Conservation (phyloP, 2,329 filamentous ascomycete genomes). For the Talaromyces sp. region DNA sequence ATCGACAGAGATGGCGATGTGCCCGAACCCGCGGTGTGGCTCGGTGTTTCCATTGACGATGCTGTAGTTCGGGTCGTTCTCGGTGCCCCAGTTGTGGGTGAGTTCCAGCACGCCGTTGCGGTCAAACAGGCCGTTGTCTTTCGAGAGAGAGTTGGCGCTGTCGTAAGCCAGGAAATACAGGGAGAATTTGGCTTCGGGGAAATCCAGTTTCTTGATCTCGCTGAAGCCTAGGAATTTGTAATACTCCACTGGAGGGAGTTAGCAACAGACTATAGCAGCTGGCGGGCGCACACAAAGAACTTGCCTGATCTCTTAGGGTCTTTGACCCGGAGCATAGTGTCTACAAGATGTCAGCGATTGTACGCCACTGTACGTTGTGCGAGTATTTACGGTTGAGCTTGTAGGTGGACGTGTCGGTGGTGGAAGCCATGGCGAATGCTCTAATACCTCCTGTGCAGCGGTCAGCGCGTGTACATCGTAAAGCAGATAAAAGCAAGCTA, state of each 20-base stretch:
- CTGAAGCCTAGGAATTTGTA: slow-evolving; percentile 91
- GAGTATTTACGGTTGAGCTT: slow-evolving; percentile 57
- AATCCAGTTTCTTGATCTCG: slow-evolving; percentile 72
- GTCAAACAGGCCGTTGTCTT: slow-evolving; percentile 70
- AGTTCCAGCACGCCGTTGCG: slow-evolving; percentile 89
- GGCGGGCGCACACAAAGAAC: slow-evolving; percentile 16
- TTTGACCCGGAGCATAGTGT: slow-evolving; percentile 81
- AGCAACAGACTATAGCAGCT: slow-evolving; percentile 2
- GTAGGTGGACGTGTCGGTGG: slow-evolving; percentile 59
- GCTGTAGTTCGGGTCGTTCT: slow-evolving; percentile 74
- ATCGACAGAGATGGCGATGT: slow-evolving; percentile 78
- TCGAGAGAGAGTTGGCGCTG: slow-evolving; percentile 66
- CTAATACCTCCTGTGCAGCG: slow-evolving; percentile 19
- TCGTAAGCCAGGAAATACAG: slow-evolving; percentile 95
- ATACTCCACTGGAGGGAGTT: slow-evolving; percentile 63
- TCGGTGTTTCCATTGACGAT: slow-evolving; percentile 89
- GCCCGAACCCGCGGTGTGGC: slow-evolving; percentile 76
- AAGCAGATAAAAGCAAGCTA: background rate
- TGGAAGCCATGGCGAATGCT: slow-evolving; percentile 44
- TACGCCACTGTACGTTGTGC: slow-evolving; percentile 19
- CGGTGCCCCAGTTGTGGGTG: slow-evolving; percentile 80
- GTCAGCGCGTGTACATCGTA: slow-evolving; percentile 3
- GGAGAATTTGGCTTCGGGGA: slow-evolving; percentile 86
- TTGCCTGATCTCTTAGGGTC: slow-evolving; percentile 76
- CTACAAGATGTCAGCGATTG: slow-evolving; percentile 17